Evolutionary conservation across 2,329 filamentous ascomycete genomes (phyloP).

Genomic region (Botrytis medusae): DNA sequence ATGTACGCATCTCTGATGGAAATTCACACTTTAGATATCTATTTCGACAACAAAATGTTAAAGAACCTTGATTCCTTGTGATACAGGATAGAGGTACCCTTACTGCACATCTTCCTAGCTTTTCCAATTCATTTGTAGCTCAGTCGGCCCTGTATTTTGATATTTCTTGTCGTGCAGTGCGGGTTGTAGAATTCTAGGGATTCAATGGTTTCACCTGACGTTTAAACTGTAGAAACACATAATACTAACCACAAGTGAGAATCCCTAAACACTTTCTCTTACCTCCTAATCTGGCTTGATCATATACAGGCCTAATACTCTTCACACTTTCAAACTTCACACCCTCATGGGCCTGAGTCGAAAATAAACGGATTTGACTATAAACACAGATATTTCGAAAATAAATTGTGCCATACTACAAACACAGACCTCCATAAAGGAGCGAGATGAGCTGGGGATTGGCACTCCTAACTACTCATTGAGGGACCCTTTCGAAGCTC

Average conservation of each 20-base stretch:
- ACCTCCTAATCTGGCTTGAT: not conserved
- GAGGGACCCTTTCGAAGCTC: fast-evolving
- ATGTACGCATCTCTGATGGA: not conserved
- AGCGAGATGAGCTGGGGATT: not conserved
- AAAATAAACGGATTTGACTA: not conserved
- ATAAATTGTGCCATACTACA: fast-evolving
- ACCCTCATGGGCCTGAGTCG: not conserved
- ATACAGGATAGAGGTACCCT: not conserved
- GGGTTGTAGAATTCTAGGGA: not conserved
- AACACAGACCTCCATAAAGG: not conserved
- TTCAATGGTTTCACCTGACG: not conserved
- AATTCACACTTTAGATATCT: not conserved
- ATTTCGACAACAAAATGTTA: fast-evolving
- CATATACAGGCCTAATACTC: not conserved
- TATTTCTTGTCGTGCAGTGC: too few relatives aligned
- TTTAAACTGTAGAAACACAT: not conserved
- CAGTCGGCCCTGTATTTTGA: not conserved
- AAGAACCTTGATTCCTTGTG: not conserved
- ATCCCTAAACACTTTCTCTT: fast-evolving
- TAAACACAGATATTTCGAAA: not conserved
- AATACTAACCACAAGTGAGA: not conserved
- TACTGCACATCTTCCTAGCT: not conserved
- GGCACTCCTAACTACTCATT: not conserved
- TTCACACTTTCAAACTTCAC: fast-evolving
- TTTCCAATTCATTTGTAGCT: not conserved